These are phyloP conservation scores for Murraya koenigii DNA, from an alignment of 345 rosid genomes.

Conservation along the genomic window DNA sequence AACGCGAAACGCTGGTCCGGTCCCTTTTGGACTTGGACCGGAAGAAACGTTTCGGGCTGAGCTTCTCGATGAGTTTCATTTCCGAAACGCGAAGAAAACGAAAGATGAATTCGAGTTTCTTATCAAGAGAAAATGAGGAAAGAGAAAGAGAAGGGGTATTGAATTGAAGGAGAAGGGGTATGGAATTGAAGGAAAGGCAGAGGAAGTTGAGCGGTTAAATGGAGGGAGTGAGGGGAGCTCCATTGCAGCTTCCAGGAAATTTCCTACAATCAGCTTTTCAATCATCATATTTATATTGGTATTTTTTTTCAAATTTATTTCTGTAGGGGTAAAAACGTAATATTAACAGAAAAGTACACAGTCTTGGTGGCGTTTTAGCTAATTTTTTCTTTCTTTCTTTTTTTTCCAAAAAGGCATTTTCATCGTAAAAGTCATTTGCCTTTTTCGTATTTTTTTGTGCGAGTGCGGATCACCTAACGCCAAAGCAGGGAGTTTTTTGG, in stretches of 20 bases:
- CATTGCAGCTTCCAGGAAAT: constrained; percentile 86
- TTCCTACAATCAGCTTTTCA: constrained; percentile 30
- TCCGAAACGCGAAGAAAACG: neutral
- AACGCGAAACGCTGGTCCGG: constrained; percentile 40
- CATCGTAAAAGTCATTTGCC: constrained; percentile 1
- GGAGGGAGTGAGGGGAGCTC: constrained; percentile 30
- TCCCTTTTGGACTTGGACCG: constrained; percentile 44
- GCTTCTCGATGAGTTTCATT: constrained; percentile 44
- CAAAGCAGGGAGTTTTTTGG: neutral
- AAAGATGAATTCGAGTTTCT: neutral
- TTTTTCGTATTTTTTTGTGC: neutral
- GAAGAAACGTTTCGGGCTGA: constrained; percentile 71
- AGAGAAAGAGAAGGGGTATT: neutral
- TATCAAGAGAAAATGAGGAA: neutral
- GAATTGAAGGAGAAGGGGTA: constrained; percentile 13
- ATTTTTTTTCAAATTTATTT: neutral
- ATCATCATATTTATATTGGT: neutral
- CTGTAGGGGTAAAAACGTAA: neutral
- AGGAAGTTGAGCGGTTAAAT: constrained; percentile 47
- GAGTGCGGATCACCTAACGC: neutral
- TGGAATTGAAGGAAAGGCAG: constrained; percentile 24
- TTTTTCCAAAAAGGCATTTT: neutral
- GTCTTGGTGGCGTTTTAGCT: neutral
- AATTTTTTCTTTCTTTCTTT: neutral
- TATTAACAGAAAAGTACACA: neutral